Conservation (phyloP, 345 rosid species). For the Melastoma malabathricum region DNA sequence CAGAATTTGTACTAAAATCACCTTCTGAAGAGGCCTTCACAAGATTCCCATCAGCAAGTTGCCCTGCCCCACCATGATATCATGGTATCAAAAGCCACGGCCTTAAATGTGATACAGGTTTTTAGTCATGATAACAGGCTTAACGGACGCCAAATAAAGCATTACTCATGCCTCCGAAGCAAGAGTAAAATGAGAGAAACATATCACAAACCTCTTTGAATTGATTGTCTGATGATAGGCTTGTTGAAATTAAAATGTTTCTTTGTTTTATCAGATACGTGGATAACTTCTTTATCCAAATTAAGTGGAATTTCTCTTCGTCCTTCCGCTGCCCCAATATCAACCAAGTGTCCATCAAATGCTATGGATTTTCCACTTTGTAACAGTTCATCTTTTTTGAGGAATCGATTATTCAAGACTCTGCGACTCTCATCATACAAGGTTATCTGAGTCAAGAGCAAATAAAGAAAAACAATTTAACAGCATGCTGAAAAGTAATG, state of each 20-base stretch:
- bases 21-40: background rate
- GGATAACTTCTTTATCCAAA: conserved; percentile 8
- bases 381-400: conserved; percentile 38
- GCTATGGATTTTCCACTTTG: conserved; percentile 27
- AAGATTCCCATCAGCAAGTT: background rate
- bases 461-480: conserved; percentile 1
- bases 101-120: background rate
- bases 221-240: too few species aligned
- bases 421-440: conserved; percentile 37
- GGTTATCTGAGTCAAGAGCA: conserved; percentile 24
- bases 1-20: background rate
- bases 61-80: background rate
- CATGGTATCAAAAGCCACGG: background rate
- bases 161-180: too few species aligned
- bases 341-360: conserved; percentile 35
- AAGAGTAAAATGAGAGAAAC: too few species aligned
- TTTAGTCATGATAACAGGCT: background rate
- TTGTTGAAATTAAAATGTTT: background rate
- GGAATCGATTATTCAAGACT: conserved; percentile 25
- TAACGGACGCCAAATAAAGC: too few species aligned
- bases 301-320: conserved; percentile 9
- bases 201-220: too few species aligned
- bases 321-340: conserved; percentile 30
- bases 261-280: conserved; percentile 4
- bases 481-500: conserved; percentile 3